Evolutionary conservation across 2,329 filamentous ascomycete genomes (phyloP), one percentile per base, ranked within the genome.

Genomic region (Fragosphaeria purpurea): DNA sequence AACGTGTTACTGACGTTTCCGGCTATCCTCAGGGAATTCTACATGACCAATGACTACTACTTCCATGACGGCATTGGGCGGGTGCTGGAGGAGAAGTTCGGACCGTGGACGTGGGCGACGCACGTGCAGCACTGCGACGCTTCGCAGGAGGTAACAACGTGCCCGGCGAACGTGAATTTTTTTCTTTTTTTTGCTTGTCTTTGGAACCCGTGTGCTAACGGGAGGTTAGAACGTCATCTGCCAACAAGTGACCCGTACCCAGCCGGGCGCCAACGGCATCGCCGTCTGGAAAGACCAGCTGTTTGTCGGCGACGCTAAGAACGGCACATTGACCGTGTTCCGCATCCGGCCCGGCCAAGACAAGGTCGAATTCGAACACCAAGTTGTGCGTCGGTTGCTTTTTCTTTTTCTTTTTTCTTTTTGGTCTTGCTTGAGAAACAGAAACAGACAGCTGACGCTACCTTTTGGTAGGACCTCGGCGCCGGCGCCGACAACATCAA

Each of bases 1-100:
- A 37, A 37, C 35, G 35, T 7, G 7, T 8, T 13, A 44, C 30
- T 22, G 12, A 40, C 35, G n/a, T 9, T 22, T 22, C 3, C 22
- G 22, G 22, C 22, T 22, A 22, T 22, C 22, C 22, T 4, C 12
- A 47, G 46, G 5, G 39, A 41, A 8, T 50, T 50, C 22, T 50
- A 46, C 13, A 4, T 50, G 7, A 46, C 48, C 10, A 50, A 50
- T 11, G 48, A 50, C 33, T 44, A 50, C 48, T 50, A 50, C 44
- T 50, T 50, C 13, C 32, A 41, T 9, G 13, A 33, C 33, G 44
- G 35, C 8, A 37, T 39, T 2, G 34, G 22, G 42, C 49, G 49
- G 6, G 13, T 6, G 2, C 49, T 50, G 7, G 49, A 50, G 22
- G 44, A 47, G 10, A 37, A 22, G 30, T 47, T 47, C 22, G 44